Base-by-base conservation (phyloP, 768 basidiomycete genomes). In the Termitomyces sp. region DNA sequence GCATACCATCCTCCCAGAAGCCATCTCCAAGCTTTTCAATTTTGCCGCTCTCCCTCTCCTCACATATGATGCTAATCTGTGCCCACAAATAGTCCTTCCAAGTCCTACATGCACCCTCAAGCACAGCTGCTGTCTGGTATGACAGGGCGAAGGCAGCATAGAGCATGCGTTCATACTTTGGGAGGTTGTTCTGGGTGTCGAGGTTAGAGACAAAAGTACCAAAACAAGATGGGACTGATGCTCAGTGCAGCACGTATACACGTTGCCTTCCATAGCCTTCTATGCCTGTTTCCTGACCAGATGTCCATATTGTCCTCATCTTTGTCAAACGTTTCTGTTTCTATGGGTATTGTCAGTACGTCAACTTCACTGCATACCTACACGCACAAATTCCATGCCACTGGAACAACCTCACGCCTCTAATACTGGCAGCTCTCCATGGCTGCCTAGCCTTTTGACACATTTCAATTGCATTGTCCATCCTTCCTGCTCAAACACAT, bases 1-100 rank as follows among this genome's bases (percentile, higher is more conserved):
- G 40, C n/a, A 4, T 62, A 1, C 86, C 87, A 20, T 77, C 78
- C 58, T 90, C 88, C 94, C 94, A 96, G 68, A 91, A 95, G 43
- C 87, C 83, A 0, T 85, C 86, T 0, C 87, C 86, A 6, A 92
- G 68, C 40, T 80, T 78, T 10, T 76, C 69, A 65, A 98, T 80
- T 60, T 88, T 85, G 32, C 77, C 78, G 47, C 85, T 87, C 67
- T 88, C 81, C 58, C 89, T 86, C 63, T 92, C 86, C 67, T 95
- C 92, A 64, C 90, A 88, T 40, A 92, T 75, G 50, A 92, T 79
- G 63, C 85, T 86, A 52, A 94, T 76, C 58, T 91, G 87, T 0
- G 91, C 92, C 97, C 97, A 99, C 0, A 98, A 77, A 67, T 95
- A 88, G 66, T 99, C 97, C 66, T 95, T 90, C 95, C 96, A 98